Base-by-base conservation (phyloP, 495 filamentous ascomycete genomes). In the Lasiosphaeria hispida region DNA sequence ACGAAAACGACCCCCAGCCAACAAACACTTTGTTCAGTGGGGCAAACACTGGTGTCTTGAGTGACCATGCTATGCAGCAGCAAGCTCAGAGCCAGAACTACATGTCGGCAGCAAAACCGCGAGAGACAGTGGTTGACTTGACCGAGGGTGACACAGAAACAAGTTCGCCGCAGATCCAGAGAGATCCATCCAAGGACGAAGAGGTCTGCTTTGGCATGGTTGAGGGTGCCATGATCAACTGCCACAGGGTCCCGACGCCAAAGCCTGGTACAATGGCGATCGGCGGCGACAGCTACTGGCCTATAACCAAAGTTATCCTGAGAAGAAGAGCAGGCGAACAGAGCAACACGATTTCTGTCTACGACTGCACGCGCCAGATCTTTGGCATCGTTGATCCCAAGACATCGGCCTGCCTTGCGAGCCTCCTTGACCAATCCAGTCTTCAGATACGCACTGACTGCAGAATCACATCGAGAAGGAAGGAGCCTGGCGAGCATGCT, bases 121-220 rank as follows among this genome's bases (percentile, higher is more conserved):
- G 56, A 4, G 73, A 72, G 44, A 78, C 87, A 30, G 23, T 30
- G 36, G 85, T 92, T 39, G 87, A 91, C 65, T 66, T 91, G 63
- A 91, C 88, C 3, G 75, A 76, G 13, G 80, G 79, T 23, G 87
- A 88, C 38, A 50, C 54, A 5, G 82, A 83, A 30, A 30, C 23
- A 30, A 30, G 23, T 5, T 30, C 38, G 76, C 86, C 11, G 48
- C 81, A 2, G 67, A 81, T 74, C 47, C 51, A 66, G 6, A 72
- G 60, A 18, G 63, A 70, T 53, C 18, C 76, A 30, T 40, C 66
- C 18, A 76, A 63, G 23, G 65, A 74, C 58, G 47, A 87, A 63
- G 85, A 90, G 63, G 88, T 97, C 23, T 97, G 94, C 72, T 92
- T 90, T 67, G 94, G 94, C 7, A 87, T 85, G 68, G 66, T 97